phyloP scores from a whole-genome alignment of 169 alveolate species.

The Cryptosporidium muris region DNA sequence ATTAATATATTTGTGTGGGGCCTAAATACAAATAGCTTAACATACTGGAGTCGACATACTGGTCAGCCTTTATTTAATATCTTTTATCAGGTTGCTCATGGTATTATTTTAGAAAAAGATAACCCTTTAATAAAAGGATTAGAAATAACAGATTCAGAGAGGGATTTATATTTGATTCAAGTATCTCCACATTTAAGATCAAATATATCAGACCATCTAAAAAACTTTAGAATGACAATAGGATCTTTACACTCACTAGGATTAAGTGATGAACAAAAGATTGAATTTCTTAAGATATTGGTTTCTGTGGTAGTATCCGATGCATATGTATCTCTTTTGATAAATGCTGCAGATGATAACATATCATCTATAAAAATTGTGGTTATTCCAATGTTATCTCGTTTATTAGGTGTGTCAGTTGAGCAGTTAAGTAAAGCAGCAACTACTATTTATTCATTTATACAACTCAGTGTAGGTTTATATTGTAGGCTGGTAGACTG shows the following conservation, averaged over 20 bases:
- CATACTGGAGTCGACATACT: constrained; percentile 37
- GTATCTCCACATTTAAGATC: constrained; percentile 45
- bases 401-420: constrained; percentile 24
- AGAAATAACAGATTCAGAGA: constrained; percentile 9
- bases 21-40: constrained; percentile 27
- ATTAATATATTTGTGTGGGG: constrained; percentile 37
- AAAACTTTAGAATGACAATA: constrained; percentile 49
- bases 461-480: constrained; percentile 31
- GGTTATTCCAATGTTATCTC: constrained; percentile 40
- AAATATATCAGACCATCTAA: constrained; percentile 39
- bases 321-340: constrained; percentile 29
- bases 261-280: constrained; percentile 31
- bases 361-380: constrained; percentile 6
- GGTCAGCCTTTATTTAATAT: constrained; percentile 22
- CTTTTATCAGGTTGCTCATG: constrained; percentile 66
- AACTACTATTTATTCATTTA: constrained; percentile 16
- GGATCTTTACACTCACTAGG: constrained; percentile 62
- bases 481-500: constrained; percentile 54
- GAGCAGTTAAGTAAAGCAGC: constrained; percentile 10
- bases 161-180: constrained; percentile 26
- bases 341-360: constrained; percentile 6
- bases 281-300: constrained; percentile 48
- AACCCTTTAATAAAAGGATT: constrained; percentile 36
- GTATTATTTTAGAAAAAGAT: constrained; percentile 38
- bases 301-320: constrained; percentile 31